These are phyloP conservation scores for Coccinonectria pachysandricola DNA, from an alignment of 2,329 filamentous ascomycete species.

Conservation along the genomic window DNA sequence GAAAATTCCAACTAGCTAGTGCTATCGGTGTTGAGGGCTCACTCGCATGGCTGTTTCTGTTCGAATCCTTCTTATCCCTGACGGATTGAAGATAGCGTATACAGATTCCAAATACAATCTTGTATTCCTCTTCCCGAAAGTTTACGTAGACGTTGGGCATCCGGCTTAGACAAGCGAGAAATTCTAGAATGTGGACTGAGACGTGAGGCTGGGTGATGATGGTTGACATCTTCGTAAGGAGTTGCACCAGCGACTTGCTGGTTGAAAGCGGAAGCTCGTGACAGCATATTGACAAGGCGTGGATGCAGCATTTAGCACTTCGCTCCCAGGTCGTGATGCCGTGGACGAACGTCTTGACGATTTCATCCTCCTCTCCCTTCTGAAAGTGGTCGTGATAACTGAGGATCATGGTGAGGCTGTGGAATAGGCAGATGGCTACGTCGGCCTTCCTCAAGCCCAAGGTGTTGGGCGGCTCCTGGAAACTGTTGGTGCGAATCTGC, in stretches of 20 bases:
- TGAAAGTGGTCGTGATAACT: constrained; percentile 82
- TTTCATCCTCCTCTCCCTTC: constrained; percentile 78
- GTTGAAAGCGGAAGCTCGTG: constrained; percentile 85
- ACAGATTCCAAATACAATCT: constrained; percentile 89
- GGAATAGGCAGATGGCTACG: constrained; percentile 79
- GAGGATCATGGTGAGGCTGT: constrained; percentile 76
- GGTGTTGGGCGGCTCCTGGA: constrained; percentile 71
- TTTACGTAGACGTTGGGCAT: constrained; percentile 79
- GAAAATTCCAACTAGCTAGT: constrained; percentile 7
- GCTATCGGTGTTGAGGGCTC: constrained; percentile 29
- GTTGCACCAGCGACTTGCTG: constrained; percentile 72
- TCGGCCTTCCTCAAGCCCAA: constrained; percentile 78
- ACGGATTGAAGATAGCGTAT: constrained; percentile 89
- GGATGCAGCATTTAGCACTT: constrained; percentile 86
- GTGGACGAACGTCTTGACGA: constrained; percentile 75
- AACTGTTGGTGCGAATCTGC: constrained; percentile 65
- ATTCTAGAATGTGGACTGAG: constrained; percentile 90
- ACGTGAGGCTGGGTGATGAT: constrained; percentile 91
- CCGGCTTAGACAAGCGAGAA: constrained; percentile 79
- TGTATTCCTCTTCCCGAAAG: constrained; percentile 83
- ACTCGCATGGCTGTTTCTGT: constrained; percentile 34
- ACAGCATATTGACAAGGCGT: constrained; percentile 88
- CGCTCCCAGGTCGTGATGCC: constrained; percentile 78
- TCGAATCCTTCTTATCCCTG: constrained; percentile 50
- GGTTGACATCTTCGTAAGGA: constrained; percentile 87